These are phyloP conservation scores for Solanum paucissectum DNA, from an alignment of 257 asterid species.

Conservation along the genomic window DNA sequence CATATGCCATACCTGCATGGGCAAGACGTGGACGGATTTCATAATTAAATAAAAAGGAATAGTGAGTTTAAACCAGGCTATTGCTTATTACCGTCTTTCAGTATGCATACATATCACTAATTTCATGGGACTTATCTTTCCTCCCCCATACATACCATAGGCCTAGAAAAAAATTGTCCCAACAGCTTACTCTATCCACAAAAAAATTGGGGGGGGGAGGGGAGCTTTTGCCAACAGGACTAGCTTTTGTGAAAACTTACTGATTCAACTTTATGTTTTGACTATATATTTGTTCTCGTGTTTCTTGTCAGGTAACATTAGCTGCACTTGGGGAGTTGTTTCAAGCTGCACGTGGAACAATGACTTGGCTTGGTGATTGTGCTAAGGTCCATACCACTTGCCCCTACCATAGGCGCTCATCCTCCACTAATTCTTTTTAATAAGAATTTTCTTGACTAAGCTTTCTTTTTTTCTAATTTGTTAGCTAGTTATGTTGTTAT, in stretches of 20 bases:
- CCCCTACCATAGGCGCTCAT: background rate
- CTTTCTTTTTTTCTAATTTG: background rate
- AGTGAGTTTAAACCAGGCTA: background rate
- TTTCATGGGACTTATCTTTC: background rate
- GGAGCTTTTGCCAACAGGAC: too few relatives aligned
- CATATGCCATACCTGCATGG: background rate
- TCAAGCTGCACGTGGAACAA: slow-evolving; percentile 90
- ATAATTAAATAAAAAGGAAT: background rate
- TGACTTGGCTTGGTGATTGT: slow-evolving; percentile 98
- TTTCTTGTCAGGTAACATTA: slow-evolving; percentile 55
- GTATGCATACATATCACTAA: background rate
- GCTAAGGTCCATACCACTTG: slow-evolving; percentile 61
- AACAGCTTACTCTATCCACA: background rate
- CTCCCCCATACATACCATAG: background rate
- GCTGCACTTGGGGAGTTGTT: slow-evolving; percentile 86
- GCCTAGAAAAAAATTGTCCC: background rate
- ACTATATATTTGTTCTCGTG: background rate
- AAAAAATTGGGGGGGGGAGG: too few relatives aligned
- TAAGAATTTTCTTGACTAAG: background rate
- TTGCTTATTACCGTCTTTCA: background rate
- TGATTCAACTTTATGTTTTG: background rate
- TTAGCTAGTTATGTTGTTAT: background rate
- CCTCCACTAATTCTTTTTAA: background rate
- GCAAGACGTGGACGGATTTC: background rate
- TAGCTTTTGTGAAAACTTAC: background rate